These are phyloP conservation scores for Xylariaceae sp. DNA, from an alignment of 2,329 filamentous ascomycete species.

Conservation along the genomic window DNA sequence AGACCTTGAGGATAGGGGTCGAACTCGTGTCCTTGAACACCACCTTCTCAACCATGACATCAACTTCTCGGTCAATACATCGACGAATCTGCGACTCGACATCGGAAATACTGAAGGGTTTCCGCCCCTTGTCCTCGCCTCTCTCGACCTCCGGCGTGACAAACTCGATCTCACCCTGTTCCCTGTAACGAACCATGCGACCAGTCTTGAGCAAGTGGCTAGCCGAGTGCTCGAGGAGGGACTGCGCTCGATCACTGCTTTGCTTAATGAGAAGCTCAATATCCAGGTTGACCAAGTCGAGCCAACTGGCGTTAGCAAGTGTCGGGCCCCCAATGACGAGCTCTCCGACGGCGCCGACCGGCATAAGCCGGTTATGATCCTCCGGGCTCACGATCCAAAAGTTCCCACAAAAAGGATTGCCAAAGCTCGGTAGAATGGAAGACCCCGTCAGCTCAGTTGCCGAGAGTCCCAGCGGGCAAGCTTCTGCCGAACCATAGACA, in stretches of 20 bases:
- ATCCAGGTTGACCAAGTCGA: slow-evolving; percentile 32
- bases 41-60: slow-evolving; percentile 46
- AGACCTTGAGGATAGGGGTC: slow-evolving; percentile 41
- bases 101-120: slow-evolving; percentile 38
- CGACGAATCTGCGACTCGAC: slow-evolving; percentile 45
- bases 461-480: slow-evolving; percentile 48
- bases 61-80: slow-evolving; percentile 42
- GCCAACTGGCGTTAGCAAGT: slow-evolving; percentile 38
- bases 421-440: slow-evolving; percentile 39
- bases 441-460: slow-evolving; percentile 40
- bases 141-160: slow-evolving; percentile 42
- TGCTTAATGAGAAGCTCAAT: slow-evolving; percentile 22
- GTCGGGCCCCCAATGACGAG: slow-evolving; percentile 56
- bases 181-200: slow-evolving; percentile 45
- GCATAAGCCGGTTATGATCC: slow-evolving; percentile 46
- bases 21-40: slow-evolving; percentile 39
- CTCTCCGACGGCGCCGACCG: slow-evolving; percentile 52
- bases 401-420: slow-evolving; percentile 43
- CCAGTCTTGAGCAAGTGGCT: slow-evolving; percentile 43
- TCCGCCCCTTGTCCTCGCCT: slow-evolving; percentile 37
- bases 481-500: slow-evolving; percentile 47
- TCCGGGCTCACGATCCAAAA: slow-evolving; percentile 51
- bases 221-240: slow-evolving; percentile 24
- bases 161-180: slow-evolving; percentile 45
- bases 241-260: slow-evolving; percentile 19